Evolutionary conservation across 2,329 filamentous ascomycete species (phyloP), one percentile per base, ranked within the genome.

Genomic region (Fusarium denticulatum): DNA sequence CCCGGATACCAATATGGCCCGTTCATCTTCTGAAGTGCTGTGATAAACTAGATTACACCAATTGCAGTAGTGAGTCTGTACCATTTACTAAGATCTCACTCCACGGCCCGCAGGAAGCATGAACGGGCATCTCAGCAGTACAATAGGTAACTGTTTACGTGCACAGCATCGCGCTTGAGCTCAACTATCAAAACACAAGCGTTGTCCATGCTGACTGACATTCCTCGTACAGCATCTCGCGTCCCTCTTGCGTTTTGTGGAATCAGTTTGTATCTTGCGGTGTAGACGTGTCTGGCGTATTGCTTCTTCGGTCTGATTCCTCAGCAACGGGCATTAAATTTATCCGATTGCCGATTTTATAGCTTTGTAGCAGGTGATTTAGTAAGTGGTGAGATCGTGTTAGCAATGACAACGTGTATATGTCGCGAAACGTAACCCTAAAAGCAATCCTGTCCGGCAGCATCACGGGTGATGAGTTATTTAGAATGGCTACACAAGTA

Each of bases 321-420:
- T 50, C 13, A 6, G 32, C 4, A 26, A 52, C n/a, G 32, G 32
- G n/a, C n/a, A 16, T 34, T 20, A 13, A 26, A 26, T 52, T n/a
- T 36, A 52, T 26, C 49, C 49, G 32, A 16, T 9, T 15, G 13
- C 22, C 47, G 22, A 24, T 18, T 0, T 11, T 1, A 14, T 24
- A 24, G 3, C 13, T 14, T 7, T 2, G 5, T 0, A 7, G 2
- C 3, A 32, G 15, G 10, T 49, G 1, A 18, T 3, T 5, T 10
- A 14, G 22, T 14, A 10, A 18, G 11, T 50, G 6, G 22, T 34
- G 15, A 14, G 22, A 34, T 1, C 22, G 14, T 13, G 3, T 24
- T 6, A 4, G 12, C 15, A 50, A 24, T 34, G 11, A 3, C 8
- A 34, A 3, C 7, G 16, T 20, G 30, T 4, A 7, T 18, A 34